A percentile compares a stretch with the other conserved stretches of the same genome.
phyloP scores from a whole-genome alignment of 139 green algal species.

The Microglena sp. region DNA sequence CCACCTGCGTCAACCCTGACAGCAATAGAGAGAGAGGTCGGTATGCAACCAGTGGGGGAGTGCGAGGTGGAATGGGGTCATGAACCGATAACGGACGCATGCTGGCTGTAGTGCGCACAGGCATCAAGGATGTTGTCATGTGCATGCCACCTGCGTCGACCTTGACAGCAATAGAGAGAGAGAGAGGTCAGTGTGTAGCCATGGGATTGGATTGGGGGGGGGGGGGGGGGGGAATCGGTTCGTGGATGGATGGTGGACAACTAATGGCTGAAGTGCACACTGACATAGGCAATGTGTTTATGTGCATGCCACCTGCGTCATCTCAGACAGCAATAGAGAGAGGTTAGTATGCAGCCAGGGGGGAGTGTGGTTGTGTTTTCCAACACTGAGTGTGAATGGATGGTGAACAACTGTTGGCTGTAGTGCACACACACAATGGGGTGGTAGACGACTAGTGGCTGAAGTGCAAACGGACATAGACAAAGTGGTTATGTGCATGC shows the following conservation, averaged over 20 bases:
- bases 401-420: conserved; percentile 56
- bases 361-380: neutral
- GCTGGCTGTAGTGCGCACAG: conserved; percentile 54
- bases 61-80: neutral
- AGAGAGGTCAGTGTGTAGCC: neutral
- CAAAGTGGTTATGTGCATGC: neutral
- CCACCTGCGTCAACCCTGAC: neutral
- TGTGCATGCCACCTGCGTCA: no score
- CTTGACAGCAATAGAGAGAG: neutral
- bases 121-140: neutral
- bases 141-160: no score
- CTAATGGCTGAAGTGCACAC: conserved; percentile 64
- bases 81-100: conserved; percentile 77
- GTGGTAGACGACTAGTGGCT: conserved; percentile 59
- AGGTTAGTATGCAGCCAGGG: neutral
- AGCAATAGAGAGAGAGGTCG: neutral
- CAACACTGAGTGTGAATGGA: conserved; percentile 55
- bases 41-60: neutral
- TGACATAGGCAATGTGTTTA: conserved; percentile 6
- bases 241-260: conserved; percentile 68
- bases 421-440: conserved; percentile 48
- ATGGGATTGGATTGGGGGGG: neutral
- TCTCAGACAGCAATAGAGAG: neutral
- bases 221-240: neutral
- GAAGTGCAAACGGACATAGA: conserved; percentile 46